A percentile compares a stretch with the other conserved stretches of the same genome.
These are phyloP conservation scores for Puccinia triticina DNA, from an alignment of 1,284 basidiomycete genomes.

Conservation along the genomic window DNA sequence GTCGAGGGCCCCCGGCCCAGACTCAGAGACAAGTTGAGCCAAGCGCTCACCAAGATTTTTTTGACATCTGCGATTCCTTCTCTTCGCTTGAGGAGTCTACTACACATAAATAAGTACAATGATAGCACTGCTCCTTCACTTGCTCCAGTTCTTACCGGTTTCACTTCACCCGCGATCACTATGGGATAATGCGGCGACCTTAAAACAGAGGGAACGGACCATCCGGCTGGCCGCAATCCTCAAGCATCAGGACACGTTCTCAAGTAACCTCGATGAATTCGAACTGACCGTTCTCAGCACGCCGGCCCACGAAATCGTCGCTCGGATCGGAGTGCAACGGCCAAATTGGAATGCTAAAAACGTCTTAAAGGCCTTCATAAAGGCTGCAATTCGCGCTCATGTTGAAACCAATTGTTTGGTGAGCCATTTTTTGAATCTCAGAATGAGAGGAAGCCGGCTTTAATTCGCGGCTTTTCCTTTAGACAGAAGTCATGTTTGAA, in stretches of 20 bases:
- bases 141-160: conserved; percentile 22
- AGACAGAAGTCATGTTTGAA: conserved; percentile 66
- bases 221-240: conserved; percentile 5
- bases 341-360: conserved; percentile 70
- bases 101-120: background rate
- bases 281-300: conserved; percentile 56
- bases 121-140: conserved; percentile 20
- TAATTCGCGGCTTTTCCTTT: conserved; percentile 18
- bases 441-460: background rate
- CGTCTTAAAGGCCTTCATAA: conserved; percentile 74
- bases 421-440: conserved; percentile 62
- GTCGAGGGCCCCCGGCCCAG: too few relatives aligned
- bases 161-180: conserved; percentile 15
- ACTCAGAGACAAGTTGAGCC: too few relatives aligned
- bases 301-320: conserved; percentile 55
- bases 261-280: conserved; percentile 33
- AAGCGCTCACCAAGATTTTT: too few relatives aligned
- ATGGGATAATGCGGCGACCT: conserved; percentile 3
- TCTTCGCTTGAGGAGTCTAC: too few relatives aligned
- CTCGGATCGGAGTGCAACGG: conserved; percentile 53
- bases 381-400: conserved; percentile 70
- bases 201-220: conserved; percentile 20
- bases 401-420: conserved; percentile 74
- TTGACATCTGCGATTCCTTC: too few relatives aligned
- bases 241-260: conserved; percentile 15